phyloP scores from a whole-genome alignment of 257 asterid genomes.

The Solanum ossicruentum region DNA sequence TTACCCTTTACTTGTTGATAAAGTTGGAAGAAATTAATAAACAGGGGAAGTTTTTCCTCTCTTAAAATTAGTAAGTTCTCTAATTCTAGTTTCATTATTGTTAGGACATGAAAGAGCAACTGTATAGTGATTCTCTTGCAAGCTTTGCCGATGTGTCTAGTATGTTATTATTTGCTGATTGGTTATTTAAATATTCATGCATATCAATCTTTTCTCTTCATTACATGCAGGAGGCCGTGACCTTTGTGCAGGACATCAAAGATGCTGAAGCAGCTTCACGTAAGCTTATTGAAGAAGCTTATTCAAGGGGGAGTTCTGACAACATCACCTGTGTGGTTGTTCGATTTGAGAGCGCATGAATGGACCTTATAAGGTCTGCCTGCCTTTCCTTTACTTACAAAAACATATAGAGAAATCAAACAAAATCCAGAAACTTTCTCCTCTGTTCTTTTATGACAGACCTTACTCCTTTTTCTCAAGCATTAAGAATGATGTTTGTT shows the following conservation, averaged over 20 bases:
- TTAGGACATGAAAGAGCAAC: not conserved
- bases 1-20: not conserved
- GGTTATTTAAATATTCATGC: not conserved
- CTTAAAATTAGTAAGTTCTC: not conserved
- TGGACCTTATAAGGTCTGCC: not conserved
- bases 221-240: constrained; percentile 50
- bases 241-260: constrained; percentile 40
- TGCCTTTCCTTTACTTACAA: not conserved
- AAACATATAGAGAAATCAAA: not conserved
- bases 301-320: constrained; percentile 55
- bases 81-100: not conserved
- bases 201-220: not conserved
- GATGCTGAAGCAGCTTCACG: constrained; percentile 65
- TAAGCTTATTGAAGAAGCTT: constrained; percentile 57
- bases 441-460: not conserved
- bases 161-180: not conserved
- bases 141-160: not conserved
- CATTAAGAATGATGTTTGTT: not conserved
- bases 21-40: not conserved
- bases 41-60: not conserved
- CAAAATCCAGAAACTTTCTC: not conserved
- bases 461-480: not conserved
- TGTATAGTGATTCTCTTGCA: not conserved
- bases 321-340: constrained; percentile 71
- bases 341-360: constrained; percentile 35